Conservation (phyloP, 2,329 filamentous ascomycete genomes). For the Microsporum canis region DNA sequence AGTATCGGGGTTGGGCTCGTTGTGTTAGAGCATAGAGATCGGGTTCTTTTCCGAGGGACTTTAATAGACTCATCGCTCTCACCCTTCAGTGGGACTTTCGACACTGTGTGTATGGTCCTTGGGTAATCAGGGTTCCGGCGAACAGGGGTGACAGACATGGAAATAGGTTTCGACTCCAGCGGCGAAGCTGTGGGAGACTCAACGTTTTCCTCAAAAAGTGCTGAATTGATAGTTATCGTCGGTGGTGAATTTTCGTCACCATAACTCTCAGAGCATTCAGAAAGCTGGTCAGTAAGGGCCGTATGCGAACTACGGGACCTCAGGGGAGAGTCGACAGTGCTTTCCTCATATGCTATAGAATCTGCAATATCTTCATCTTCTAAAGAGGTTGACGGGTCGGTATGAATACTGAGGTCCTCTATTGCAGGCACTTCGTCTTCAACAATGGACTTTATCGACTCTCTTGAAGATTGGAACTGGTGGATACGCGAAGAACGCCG, state of each 20-base stretch:
- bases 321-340: not conserved
- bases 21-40: conserved; percentile 41
- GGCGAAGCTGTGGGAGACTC: conserved; percentile 15
- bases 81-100: conserved; percentile 63
- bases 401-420: not conserved
- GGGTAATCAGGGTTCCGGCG: conserved; percentile 37
- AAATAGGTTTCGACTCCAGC: conserved; percentile 3
- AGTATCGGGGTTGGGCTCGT: conserved; percentile 24
- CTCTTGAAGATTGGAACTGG: not conserved
- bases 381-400: not conserved
- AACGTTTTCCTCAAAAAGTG: conserved; percentile 18
- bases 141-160: conserved; percentile 45
- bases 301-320: not conserved
- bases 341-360: not conserved
- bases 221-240: conserved; percentile 14
- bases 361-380: not conserved
- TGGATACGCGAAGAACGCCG: not conserved
- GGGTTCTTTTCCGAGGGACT: conserved; percentile 38
- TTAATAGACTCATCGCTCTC: conserved; percentile 43
- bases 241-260: conserved; percentile 50
- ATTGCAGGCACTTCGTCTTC: conserved; percentile 4
- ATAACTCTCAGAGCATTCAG: conserved; percentile 4
- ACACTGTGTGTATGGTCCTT: conserved; percentile 57
- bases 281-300: not conserved
- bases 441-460: not conserved